Evolutionary conservation across 208 protist genomes (phyloP), one percentile per base, ranked within the genome.

Genomic region (Strigomonas culicis): DNA sequence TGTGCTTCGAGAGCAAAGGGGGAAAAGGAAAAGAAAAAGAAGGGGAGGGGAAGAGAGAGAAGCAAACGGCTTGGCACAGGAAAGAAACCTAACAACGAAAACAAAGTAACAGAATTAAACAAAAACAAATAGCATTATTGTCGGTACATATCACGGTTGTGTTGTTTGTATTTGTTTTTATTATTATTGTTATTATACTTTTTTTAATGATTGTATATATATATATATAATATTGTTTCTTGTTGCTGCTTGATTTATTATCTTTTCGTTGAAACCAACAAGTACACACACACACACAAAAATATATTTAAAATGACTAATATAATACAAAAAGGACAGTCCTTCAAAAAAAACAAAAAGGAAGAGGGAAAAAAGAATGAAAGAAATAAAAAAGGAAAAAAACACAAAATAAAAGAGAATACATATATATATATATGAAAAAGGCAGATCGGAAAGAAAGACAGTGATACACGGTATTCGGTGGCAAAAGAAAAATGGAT

Each of bases 1-100:
- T 47, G 13, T 19, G 41, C 19, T 47, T 47, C 15, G 41, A 19
- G 13, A 21, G 41, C 19, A 19, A 21, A 21, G 41, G 41, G 41
- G 19, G 41, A 13, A 47, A 21, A 47, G 19, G 19, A 21, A 47
- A 19, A 47, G 19, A 47, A 52, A 70, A 53, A 21, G 4, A 63
- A 63, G n/a, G 34, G 0, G 39, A 27, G 34, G 53, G 50, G 32
- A 25, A 32, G 32, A 43, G n/a, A 15, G 58, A 34, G 25, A 70
- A 70, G 7, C 11, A 50, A 56, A 28, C 49, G n/a, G n/a, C n/a
- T n/a, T n/a, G n/a, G n/a, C n/a, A n/a, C n/a, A n/a, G n/a, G n/a
- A n/a, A 27, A 65, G 46, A 50, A 34, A 63, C 11, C 7, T 55
- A 55, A 55, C 25, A 55, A 55, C 49, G 27, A 55, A 25, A 65